Percentiles rank a stretch among this genome's conserved stretches.
phyloP scores from a whole-genome alignment of 106 monocot genomes.

The Phalaenopsis aphrodite region DNA sequence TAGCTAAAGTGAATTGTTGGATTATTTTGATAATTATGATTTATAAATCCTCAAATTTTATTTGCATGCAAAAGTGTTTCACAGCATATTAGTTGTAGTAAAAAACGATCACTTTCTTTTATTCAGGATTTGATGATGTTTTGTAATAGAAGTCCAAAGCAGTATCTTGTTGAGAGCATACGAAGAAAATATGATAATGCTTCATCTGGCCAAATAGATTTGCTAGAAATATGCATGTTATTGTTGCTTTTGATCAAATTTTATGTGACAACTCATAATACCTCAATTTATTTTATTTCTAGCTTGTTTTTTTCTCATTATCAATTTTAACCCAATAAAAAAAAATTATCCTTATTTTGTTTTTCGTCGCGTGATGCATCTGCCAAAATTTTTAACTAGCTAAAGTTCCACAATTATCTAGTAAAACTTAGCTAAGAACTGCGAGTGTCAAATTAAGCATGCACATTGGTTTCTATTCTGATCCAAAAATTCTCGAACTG shows the following conservation, averaged over 20 bases:
- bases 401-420: too few species aligned
- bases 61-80: background rate
- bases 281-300: background rate
- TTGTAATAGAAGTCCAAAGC: background rate
- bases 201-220: background rate
- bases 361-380: too few species aligned
- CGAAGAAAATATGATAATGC: background rate
- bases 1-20: too few species aligned
- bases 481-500: too few species aligned
- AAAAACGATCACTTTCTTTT: background rate
- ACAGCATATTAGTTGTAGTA: background rate
- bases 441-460: too few species aligned
- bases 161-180: background rate
- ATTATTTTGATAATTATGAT: too few species aligned
- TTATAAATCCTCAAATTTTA: too few species aligned
- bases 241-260: background rate
- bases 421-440: too few species aligned
- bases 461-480: too few species aligned
- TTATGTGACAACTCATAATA: background rate
- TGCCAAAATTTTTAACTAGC: too few species aligned
- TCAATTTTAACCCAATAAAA: background rate
- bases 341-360: too few species aligned
- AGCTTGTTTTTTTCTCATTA: background rate
- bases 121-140: background rate
- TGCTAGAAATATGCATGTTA: background rate